Conservation (phyloP, 129 eudicot species). For the Artemisia argyi region DNA sequence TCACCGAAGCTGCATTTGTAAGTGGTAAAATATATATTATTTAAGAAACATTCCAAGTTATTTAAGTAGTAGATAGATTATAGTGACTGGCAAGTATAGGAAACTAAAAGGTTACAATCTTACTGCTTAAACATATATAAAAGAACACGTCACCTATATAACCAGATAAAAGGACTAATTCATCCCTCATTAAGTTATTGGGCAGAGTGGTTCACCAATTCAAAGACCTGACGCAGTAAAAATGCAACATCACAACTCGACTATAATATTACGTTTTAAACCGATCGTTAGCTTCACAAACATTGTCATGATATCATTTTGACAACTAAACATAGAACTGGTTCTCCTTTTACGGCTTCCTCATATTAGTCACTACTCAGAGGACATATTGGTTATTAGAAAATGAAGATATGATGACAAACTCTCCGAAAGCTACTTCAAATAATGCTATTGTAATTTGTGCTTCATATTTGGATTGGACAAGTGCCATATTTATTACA, state of each 20-base stretch:
- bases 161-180: not conserved
- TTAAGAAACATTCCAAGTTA: not conserved
- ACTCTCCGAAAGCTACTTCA: not conserved
- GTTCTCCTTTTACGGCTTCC: not conserved
- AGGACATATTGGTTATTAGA: not conserved
- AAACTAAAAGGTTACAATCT: not conserved
- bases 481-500: conserved; percentile 1
- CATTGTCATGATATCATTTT: not conserved
- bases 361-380: not conserved
- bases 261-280: not conserved
- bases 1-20: not conserved
- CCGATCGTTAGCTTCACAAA: not conserved
- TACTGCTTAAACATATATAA: not conserved
- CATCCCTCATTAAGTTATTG: not conserved
- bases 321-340: not conserved
- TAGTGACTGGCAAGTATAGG: not conserved
- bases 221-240: not conserved
- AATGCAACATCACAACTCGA: not conserved
- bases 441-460: not conserved
- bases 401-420: not conserved
- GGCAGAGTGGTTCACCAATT: not conserved
- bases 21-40: not conserved
- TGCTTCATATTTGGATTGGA: conserved; percentile 1
- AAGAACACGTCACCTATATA: not conserved
- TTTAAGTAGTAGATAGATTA: not conserved